A percentile compares a stretch with the other conserved stretches of the same genome.
Conservation (phyloP, 176 grass and related monocot genomes). For the Oryza glumipatula region DNA sequence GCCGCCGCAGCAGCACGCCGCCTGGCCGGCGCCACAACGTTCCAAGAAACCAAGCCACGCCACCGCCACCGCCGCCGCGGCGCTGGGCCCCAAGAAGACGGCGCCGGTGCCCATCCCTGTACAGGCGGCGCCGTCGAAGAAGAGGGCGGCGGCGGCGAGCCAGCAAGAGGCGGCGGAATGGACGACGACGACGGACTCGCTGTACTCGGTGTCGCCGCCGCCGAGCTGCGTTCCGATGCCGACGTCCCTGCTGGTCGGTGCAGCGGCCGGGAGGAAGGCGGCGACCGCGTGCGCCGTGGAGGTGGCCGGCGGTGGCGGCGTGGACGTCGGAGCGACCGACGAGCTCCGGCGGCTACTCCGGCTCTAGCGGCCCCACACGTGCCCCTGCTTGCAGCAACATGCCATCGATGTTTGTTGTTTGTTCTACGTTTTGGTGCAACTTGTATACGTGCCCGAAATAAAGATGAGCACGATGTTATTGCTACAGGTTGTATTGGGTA, state of each 20-base stretch:
- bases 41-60: slow-evolving; percentile 41
- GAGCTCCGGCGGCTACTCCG: slow-evolving; percentile 71
- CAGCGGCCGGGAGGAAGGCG: slow-evolving; percentile 31
- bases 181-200: slow-evolving; percentile 43
- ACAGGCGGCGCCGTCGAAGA: slow-evolving; percentile 21
- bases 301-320: slow-evolving; percentile 28
- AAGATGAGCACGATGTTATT: background rate
- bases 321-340: slow-evolving; percentile 71
- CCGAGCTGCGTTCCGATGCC: slow-evolving; percentile 88
- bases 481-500: background rate
- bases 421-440: background rate
- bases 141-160: background rate
- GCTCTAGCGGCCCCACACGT: slow-evolving; percentile 50
- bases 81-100: slow-evolving; percentile 8
- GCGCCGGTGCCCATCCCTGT: slow-evolving; percentile 30
- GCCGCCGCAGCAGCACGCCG: slow-evolving; percentile 22
- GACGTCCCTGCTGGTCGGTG: slow-evolving; percentile 55
- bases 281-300: slow-evolving; percentile 45
- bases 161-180: slow-evolving; percentile 9
- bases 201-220: slow-evolving; percentile 72
- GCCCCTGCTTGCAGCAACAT: background rate
- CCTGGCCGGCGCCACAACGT: background rate
- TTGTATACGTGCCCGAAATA: background rate
- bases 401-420: background rate
- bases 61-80: background rate